Base-by-base conservation (phyloP, 768 basidiomycete species). In the Tephrocybe sp. region DNA sequence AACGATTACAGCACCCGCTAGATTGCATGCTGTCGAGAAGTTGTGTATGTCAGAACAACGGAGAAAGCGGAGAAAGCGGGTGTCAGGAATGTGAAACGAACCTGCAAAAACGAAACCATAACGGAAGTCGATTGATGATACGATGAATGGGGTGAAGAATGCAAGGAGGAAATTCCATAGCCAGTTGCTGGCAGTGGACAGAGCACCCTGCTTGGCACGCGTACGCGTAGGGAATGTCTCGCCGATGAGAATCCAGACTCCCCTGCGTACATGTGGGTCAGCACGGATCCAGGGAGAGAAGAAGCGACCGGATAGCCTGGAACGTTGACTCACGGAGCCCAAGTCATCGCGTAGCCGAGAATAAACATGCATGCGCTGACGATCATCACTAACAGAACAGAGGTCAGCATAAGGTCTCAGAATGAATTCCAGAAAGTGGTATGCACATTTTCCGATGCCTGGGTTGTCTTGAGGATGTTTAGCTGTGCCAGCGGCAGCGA, bases 81-180 rank as follows among this genome's bases (percentile, higher is more conserved):
- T n/a, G n/a, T n/a, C n/a, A n/a, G n/a, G n/a, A n/a, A n/a, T n/a
- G n/a, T n/a, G n/a, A n/a, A n/a, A n/a, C n/a, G n/a, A n/a, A 70
- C 80, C 77, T 11, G 84, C 85, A 61, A 89, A 88, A 31, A 88
- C 72, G 62, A 80, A 89, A 3, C 87, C 86, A 63, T 84, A 88
- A 29, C 70, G 64, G 67, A 78, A 88, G 8, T 63, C 41, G 58
- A 88, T 88, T 11, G 73, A 69, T 16, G 52, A 61, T 3, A 69
- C 70, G 60, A 88, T 88, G 65, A 86, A 85, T 0, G 86, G 84
- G n/a, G 86, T 88, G 70, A 86, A 86, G 76, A 88, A 88, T 0
- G 83, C 84, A 47, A 87, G 67, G 30, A 86, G 68, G 71, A 86
- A 85, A 61, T 85, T 84, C 79, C 78, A 86, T 3, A 77, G 63